phyloP scores from a whole-genome alignment of 495 filamentous ascomycete species.

The Aspergillus sparsus region DNA sequence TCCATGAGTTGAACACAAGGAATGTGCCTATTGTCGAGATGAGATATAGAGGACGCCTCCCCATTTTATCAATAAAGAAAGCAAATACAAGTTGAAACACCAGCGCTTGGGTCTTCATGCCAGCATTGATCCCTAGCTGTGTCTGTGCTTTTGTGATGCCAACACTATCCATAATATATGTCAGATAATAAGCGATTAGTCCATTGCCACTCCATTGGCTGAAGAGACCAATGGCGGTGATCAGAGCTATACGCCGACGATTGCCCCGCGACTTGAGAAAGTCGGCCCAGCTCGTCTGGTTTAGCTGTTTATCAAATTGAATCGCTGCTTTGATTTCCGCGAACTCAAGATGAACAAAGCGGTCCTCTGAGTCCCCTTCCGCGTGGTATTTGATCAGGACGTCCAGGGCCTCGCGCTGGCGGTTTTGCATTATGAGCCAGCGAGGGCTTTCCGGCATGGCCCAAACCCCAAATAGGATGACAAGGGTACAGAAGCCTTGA shows the following conservation, averaged over 20 bases:
- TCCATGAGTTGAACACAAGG: slow-evolving; percentile 8
- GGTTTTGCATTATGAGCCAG: slow-evolving; percentile 45
- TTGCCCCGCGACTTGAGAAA: slow-evolving; percentile 7
- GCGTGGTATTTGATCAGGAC: slow-evolving; percentile 43
- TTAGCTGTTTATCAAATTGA: slow-evolving; percentile 1
- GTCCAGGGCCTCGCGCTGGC: slow-evolving; percentile 39
- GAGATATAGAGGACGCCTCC: slow-evolving; percentile 7
- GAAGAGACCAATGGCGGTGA: slow-evolving; percentile 3
- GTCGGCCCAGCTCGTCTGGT: slow-evolving; percentile 4
- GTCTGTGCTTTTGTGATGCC: slow-evolving; percentile 11
- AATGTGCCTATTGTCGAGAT: slow-evolving; percentile 8
- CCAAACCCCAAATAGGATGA: not conserved
- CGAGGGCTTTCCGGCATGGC: slow-evolving; percentile 12
- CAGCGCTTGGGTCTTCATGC: slow-evolving; percentile 5
- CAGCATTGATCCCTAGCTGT: slow-evolving; percentile 14
- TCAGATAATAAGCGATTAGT: slow-evolving; percentile 11
- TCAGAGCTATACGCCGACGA: slow-evolving; percentile 3
- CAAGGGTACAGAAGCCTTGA: not conserved
- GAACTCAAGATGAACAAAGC: slow-evolving; percentile 37
- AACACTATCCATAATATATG: slow-evolving; percentile 9
- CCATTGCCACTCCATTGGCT: slow-evolving; percentile 15
- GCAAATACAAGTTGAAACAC: slow-evolving; percentile 6
- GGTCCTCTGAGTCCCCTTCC: slow-evolving; percentile 30
- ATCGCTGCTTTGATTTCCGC: slow-evolving; percentile 54
- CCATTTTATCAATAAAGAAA: slow-evolving; percentile 7